These are phyloP conservation scores for Aspergillus intermedius DNA, from an alignment of 2,329 filamentous ascomycete species.

Conservation along the genomic window DNA sequence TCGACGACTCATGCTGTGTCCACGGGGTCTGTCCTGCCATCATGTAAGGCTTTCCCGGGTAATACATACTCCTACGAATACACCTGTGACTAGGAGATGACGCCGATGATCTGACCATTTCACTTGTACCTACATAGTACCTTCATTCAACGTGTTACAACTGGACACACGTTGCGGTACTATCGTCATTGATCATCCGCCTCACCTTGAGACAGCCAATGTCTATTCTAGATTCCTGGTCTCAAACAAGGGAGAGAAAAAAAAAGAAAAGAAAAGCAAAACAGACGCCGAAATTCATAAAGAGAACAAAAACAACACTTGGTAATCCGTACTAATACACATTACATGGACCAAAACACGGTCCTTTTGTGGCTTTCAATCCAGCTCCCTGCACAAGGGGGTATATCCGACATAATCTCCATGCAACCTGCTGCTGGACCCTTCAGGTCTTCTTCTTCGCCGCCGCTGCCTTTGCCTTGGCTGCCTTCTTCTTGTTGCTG, in stretches of 20 bases:
- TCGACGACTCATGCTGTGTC: neutral
- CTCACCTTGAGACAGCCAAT: neutral
- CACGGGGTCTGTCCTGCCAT: neutral
- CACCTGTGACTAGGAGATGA: conserved; percentile 10
- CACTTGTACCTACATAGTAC: neutral
- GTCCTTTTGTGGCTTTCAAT: neutral
- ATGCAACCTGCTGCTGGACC: neutral
- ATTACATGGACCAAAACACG: neutral
- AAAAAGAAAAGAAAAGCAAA: neutral
- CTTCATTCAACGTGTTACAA: neutral
- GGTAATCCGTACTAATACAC: too few species aligned
- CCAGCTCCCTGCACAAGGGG: neutral
- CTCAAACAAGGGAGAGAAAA: neutral
- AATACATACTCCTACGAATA: neutral
- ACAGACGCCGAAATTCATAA: neutral
- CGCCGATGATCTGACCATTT: conserved; percentile 1
- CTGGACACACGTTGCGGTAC: neutral
- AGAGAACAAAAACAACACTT: neutral
- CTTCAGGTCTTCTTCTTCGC: conserved; percentile 62
- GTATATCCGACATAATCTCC: neutral
- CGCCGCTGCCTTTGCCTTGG: conserved; percentile 79
- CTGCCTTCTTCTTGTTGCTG: conserved; percentile 95
- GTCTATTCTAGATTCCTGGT: neutral
- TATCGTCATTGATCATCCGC: conserved; percentile 1
- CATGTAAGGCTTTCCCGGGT: neutral